Conservation (phyloP, 176 grass and related monocot genomes). For the Secale cereale region DNA sequence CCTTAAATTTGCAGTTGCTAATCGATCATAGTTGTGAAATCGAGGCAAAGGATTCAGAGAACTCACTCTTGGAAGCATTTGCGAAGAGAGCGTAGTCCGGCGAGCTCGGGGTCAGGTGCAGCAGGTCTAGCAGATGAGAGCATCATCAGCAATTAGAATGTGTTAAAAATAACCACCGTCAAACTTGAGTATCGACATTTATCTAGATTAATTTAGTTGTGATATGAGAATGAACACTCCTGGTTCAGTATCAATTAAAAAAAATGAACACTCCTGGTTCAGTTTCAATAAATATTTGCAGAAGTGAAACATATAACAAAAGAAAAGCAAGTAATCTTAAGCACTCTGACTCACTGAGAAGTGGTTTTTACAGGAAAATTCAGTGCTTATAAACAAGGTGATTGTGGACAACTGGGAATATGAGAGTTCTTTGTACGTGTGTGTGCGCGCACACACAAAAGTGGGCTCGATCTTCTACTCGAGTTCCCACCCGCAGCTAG, state of each 20-base stretch:
- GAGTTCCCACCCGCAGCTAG: no score
- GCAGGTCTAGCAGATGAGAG: conserved; percentile 26
- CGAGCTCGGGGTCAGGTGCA: conserved; percentile 48
- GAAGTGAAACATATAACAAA: neutral
- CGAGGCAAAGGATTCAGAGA: neutral
- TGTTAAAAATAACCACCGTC: neutral
- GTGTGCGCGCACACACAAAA: no score
- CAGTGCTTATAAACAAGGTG: no score
- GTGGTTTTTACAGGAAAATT: no score
- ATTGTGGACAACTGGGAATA: no score
- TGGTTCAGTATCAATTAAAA: neutral
- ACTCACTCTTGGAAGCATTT: conserved; percentile 40
- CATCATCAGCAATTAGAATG: neutral
- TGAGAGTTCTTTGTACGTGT: no score
- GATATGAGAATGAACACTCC: neutral
- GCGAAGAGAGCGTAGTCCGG: conserved; percentile 60
- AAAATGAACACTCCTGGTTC: neutral
- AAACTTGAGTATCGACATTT: neutral
- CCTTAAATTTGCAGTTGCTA: neutral
- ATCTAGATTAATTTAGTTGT: neutral
- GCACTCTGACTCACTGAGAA: neutral
- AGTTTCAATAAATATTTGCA: neutral
- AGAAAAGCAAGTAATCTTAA: neutral
- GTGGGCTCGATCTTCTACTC: no score
- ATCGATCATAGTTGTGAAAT: neutral